Conservation (phyloP, 257 asterid species). For the Agastache rugosa region DNA sequence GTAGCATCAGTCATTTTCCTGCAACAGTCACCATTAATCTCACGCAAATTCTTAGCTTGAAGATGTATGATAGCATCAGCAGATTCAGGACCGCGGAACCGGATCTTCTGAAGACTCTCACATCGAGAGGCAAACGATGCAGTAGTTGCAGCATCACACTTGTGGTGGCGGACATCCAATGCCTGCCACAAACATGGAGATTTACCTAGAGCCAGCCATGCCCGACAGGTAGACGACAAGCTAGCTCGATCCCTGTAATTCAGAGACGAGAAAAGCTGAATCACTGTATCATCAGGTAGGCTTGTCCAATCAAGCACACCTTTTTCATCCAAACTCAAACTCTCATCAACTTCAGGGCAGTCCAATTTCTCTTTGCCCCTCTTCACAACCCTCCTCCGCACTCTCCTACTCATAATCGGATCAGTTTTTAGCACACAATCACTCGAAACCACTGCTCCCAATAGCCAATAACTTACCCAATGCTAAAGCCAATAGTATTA, state of each 20-base stretch:
- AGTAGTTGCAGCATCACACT: conserved; percentile 57
- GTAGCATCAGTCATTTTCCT: conserved; percentile 72
- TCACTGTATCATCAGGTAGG: conserved; percentile 73
- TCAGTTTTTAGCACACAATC: conserved; percentile 24
- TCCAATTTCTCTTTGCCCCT: conserved; percentile 47
- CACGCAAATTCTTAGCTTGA: conserved; percentile 58
- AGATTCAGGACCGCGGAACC: conserved; percentile 78
- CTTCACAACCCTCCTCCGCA: conserved; percentile 61
- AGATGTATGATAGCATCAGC: conserved; percentile 72
- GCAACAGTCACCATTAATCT: conserved; percentile 75
- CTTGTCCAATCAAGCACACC: conserved; percentile 73
- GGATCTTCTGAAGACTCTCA: conserved; percentile 59
- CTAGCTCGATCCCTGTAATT: conserved; percentile 85
- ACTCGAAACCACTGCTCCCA: not conserved
- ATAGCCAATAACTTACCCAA: conserved; percentile 12
- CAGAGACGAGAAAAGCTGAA: conserved; percentile 69
- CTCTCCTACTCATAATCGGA: conserved; percentile 67
- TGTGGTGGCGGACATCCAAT: conserved; percentile 70
- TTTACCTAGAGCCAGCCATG: conserved; percentile 67
- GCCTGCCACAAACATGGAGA: conserved; percentile 71
- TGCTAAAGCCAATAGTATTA: conserved; percentile 25
- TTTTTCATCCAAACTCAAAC: conserved; percentile 45
- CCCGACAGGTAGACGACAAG: conserved; percentile 73
- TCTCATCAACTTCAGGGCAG: not conserved
- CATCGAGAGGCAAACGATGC: conserved; percentile 58